phyloP scores from a whole-genome alignment of 2,329 filamentous ascomycete species.

The Fusarium siculi region DNA sequence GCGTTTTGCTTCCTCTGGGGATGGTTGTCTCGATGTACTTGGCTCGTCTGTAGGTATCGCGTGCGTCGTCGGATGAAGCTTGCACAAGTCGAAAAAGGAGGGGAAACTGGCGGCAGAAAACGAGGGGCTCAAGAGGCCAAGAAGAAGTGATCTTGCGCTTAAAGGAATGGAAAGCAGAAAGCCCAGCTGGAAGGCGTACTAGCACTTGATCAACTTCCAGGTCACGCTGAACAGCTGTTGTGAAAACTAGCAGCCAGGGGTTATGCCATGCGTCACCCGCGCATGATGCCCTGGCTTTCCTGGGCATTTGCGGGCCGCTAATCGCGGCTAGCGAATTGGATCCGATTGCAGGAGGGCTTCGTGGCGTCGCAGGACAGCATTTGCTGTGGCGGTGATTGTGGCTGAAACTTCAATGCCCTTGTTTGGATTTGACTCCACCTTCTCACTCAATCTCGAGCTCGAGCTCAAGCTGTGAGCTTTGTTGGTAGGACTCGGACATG shows the following conservation, averaged over 20 bases:
- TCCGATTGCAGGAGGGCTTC: slow-evolving; percentile 10
- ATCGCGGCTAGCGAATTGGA: slow-evolving; percentile 11
- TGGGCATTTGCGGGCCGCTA: slow-evolving; percentile 7
- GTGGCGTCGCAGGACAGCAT: slow-evolving; percentile 6
- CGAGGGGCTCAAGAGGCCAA: neutral
- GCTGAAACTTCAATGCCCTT: neutral
- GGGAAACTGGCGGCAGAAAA: neutral
- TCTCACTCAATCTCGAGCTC: neutral
- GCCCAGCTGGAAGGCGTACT: neutral
- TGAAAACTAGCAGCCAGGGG: slow-evolving; percentile 10
- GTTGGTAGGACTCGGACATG: slow-evolving; percentile 8
- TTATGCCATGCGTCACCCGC: slow-evolving; percentile 34
- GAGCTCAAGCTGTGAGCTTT: neutral
- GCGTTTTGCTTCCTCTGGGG: neutral
- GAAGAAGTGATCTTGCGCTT: neutral
- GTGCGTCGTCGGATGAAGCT: neutral
- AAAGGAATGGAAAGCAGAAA: neutral
- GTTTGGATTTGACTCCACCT: neutral
- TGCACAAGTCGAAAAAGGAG: neutral
- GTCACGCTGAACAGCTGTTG: slow-evolving; percentile 27
- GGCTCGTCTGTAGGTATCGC: neutral
- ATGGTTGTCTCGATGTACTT: neutral
- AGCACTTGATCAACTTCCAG: slow-evolving; percentile 23
- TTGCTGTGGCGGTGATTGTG: slow-evolving; percentile 15
- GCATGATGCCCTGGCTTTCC: neutral